Base-by-base conservation (phyloP, 495 filamentous ascomycete species). In the Talaromyces proteolyticus region DNA sequence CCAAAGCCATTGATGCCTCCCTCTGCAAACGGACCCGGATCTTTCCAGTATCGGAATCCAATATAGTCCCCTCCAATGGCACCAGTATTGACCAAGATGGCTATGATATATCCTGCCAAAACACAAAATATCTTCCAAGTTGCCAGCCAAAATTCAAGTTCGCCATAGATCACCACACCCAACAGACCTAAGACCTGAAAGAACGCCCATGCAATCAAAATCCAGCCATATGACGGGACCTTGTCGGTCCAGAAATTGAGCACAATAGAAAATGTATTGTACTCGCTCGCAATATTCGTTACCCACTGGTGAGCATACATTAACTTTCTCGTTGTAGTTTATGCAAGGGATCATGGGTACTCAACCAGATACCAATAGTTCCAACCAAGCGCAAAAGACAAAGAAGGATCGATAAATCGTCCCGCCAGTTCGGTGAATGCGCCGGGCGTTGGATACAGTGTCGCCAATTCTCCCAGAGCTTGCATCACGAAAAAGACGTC, bases 1-100 rank as follows among this genome's bases (percentile, higher is more conserved):
- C 47, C 47, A 60, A 86, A 81, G 11, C 85, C 85, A 51, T 82
- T 80, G 73, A 88, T 87, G 38, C 82, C 81, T 54, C 82, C 81
- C 54, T 86, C 78, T 16, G 65, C 62, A 66, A 89, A 88, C 1
- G 84, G 81, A 21, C 78, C 77, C 3, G 76, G 78, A 29, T 49
- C 36, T 3, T 76, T 69, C 84, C 84, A 86, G 61, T 83, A 85
- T 21, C 71, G 66, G 56, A 81, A 80, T 2, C 82, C 83, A 54
- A 71, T 53, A 63, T 77, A 67, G 14, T 71, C 75, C 11, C 64
- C 68, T 1, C 73, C 72, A 1, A 76, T 73, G 6, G 79, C 81
- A n/a, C 82, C 82, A n/a, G 76, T 66, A 49, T 77, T 76, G 44
- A 80, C 69, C 39, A 85, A 72, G 50, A 44, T 51, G 36, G 45